Conservation (phyloP, 495 filamentous ascomycete genomes). For the Xylaria grammica region DNA sequence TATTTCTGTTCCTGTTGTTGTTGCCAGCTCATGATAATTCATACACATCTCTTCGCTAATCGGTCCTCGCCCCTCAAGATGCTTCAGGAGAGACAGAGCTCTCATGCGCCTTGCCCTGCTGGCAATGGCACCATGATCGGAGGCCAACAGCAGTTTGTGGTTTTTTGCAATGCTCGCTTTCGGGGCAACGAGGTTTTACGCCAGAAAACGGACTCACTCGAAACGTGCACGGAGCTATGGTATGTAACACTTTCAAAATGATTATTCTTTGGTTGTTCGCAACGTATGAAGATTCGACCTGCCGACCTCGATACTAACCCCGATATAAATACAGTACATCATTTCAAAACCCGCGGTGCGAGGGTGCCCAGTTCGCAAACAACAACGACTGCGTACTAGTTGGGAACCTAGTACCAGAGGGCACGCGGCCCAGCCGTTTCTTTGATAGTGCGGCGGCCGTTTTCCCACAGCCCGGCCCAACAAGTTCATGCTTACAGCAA, state of each 20-base stretch:
- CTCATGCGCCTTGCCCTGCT: slow-evolving; percentile 34
- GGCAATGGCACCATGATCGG: slow-evolving; percentile 42
- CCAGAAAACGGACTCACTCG: slow-evolving; percentile 33
- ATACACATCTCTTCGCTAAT: background rate
- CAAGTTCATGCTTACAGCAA: slow-evolving; percentile 28
- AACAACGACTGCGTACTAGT: slow-evolving; percentile 30
- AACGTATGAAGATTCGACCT: background rate
- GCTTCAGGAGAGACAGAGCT: slow-evolving; percentile 6
- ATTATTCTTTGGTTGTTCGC: background rate
- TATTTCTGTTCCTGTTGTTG: background rate
- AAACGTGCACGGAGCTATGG: slow-evolving; percentile 38
- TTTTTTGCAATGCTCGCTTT: slow-evolving; percentile 39
- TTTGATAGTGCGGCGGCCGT: slow-evolving; percentile 37
- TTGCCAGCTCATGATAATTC: background rate
- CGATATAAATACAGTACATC: slow-evolving; percentile 10
- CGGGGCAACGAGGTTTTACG: slow-evolving; percentile 32
- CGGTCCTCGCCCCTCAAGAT: background rate
- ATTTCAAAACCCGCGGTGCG: slow-evolving; percentile 38
- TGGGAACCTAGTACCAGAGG: slow-evolving; percentile 20
- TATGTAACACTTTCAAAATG: slow-evolving; percentile 25
- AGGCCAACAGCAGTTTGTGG: slow-evolving; percentile 35
- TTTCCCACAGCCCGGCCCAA: slow-evolving; percentile 39
- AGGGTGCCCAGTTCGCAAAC: slow-evolving; percentile 35
- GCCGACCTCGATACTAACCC: background rate
- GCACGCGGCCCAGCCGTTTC: slow-evolving; percentile 28